phyloP scores from a whole-genome alignment of 768 basidiomycete genomes.

The Cystobasidium onofrii region DNA sequence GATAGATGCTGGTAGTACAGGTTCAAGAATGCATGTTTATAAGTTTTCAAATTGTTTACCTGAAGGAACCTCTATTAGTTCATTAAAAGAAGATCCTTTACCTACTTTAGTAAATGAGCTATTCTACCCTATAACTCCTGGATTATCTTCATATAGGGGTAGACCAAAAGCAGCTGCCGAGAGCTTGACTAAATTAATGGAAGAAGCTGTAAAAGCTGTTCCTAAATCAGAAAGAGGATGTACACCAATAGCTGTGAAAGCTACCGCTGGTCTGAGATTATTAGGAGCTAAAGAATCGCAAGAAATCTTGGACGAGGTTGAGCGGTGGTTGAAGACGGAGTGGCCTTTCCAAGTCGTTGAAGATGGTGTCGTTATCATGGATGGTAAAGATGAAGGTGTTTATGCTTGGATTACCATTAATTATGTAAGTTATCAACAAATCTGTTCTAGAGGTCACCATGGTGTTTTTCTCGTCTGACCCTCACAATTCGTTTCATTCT shows the following conservation, averaged over 20 bases:
- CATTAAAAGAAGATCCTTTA: slow-evolving; percentile 48
- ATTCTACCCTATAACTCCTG: slow-evolving; percentile 72
- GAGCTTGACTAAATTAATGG: slow-evolving; percentile 67
- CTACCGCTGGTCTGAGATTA: slow-evolving; percentile 76
- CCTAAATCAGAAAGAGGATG: slow-evolving; percentile 61
- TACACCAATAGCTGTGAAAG: slow-evolving; percentile 83
- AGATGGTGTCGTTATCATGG: slow-evolving; percentile 79
- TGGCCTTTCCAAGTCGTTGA: slow-evolving; percentile 65
- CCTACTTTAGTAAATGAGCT: slow-evolving; percentile 85
- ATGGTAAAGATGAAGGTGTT: slow-evolving; percentile 92
- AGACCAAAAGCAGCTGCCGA: slow-evolving; percentile 64
- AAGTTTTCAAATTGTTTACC: slow-evolving; percentile 56
- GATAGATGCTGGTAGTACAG: slow-evolving; percentile 97
- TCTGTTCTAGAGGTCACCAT: no score
- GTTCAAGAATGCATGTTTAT: slow-evolving; percentile 95
- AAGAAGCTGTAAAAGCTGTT: slow-evolving; percentile 69
- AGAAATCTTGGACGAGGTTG: slow-evolving; percentile 69
- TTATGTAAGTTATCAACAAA: slow-evolving; percentile 49
- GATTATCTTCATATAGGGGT: slow-evolving; percentile 60
- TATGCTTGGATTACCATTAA: slow-evolving; percentile 98
- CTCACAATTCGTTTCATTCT: background rate
- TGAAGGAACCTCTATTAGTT: slow-evolving; percentile 59
- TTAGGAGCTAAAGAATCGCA: slow-evolving; percentile 58
- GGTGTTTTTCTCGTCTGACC: no score
- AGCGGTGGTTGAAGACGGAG: slow-evolving; percentile 52